Base-by-base conservation (phyloP, 768 basidiomycete genomes). In the Pluteus cervinus region DNA sequence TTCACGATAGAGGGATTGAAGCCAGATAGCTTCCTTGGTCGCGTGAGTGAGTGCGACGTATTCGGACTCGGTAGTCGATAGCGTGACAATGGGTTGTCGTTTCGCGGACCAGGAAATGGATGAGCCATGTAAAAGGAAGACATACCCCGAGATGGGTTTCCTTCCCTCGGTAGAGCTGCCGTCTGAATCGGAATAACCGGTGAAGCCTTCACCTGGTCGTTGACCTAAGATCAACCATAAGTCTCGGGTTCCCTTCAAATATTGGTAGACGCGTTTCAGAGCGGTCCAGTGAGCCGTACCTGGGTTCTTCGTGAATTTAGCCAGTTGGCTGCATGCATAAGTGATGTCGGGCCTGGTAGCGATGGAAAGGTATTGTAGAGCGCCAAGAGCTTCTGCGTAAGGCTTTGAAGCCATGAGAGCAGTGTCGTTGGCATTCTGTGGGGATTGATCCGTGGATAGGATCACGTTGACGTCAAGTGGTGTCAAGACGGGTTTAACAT, bases 1-100 rank as follows among this genome's bases (percentile, higher is more conserved):
- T 24, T 53, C 41, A 5, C 5, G 8, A 6, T 49, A 29, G 11
- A 53, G 28, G 9, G 36, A 26, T 2, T 39, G 36, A 21, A 44
- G 22, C 43, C 38, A 48, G n/a, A 42, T 43, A 2, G 35, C 31
- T 33, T 60, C 49, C 33, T 53, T 54, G n/a, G 43, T 25, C 5
- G 58, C 50, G 32, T 61, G 50, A 2, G 56, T 47, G 3, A 47
- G 40, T 7, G 59, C 53, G 39, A 64, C 52, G 39, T 65, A 63
- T 44, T 68, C 60, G 7, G 60, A 52, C 40, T 65, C 61, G 2
- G 50, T 49, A 9, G 53, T 61, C 5, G 63, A 65, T 2, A 61
- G 54, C 22, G 61, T 50, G n/a, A 61, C 51, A 18, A 57, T 44
- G 1, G 47, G 33, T 36, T 68, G 65, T 34, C 50, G 50, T 42